Evolutionary conservation across 768 basidiomycete species (phyloP).

Genomic region (Phlebiopsis gigantea): DNA sequence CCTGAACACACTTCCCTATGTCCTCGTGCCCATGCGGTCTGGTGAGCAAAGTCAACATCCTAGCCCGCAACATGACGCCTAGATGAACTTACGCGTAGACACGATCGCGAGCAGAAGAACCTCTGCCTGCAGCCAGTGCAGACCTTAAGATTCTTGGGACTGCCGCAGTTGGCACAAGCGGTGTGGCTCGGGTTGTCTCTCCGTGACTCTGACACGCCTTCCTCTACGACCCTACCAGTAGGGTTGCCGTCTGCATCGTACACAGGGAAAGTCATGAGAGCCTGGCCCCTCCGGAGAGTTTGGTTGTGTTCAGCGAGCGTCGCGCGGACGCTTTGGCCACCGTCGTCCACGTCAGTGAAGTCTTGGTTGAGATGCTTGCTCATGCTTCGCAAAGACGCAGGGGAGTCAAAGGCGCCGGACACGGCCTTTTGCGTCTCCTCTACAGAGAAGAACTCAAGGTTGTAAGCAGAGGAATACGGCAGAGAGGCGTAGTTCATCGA

Average conservation of each 20-base stretch:
- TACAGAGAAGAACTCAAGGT: not conserved
- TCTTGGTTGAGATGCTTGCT: not conserved
- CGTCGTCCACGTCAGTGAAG: not conserved
- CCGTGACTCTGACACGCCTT: not conserved
- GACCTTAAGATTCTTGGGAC: constrained; percentile 6
- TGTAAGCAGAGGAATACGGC: not conserved
- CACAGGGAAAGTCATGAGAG: not conserved
- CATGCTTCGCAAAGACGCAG: not conserved
- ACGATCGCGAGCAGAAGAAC: not conserved
- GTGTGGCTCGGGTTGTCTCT: constrained; percentile 4
- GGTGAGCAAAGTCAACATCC: not conserved
- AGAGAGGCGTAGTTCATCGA: not conserved
- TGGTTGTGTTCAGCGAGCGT: not conserved
- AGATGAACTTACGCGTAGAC: not conserved
- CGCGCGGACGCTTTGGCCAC: not conserved
- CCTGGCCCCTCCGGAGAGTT: not conserved
- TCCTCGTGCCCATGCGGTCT: not conserved
- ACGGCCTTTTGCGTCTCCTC: not conserved
- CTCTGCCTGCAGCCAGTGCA: constrained; percentile 7
- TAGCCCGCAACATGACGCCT: not conserved
- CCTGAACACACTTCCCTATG: not conserved
- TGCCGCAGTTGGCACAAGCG: constrained; percentile 10
- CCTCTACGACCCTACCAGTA: not conserved
- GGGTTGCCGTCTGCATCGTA: not conserved
- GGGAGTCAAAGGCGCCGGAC: not conserved